Evolutionary conservation across 2,329 filamentous ascomycete species (phyloP).

Genomic region (Colletotrichum tamarilloi): DNA sequence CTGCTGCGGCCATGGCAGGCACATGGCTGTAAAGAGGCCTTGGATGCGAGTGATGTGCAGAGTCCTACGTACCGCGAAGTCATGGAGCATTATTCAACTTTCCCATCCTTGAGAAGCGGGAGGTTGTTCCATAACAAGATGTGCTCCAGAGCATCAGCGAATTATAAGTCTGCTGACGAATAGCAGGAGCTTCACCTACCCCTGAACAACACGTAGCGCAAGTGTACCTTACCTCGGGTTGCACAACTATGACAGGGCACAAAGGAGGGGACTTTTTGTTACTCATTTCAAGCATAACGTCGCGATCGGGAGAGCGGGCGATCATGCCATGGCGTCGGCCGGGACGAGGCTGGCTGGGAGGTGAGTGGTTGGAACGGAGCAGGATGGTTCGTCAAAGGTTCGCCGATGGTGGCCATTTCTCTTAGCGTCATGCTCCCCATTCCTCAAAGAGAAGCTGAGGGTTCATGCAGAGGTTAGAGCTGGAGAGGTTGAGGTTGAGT

Average conservation of each 20-base stretch:
- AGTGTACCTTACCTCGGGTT: neutral
- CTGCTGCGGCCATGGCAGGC: neutral
- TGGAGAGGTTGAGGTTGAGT: neutral
- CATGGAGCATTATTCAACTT: neutral
- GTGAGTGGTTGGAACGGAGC: neutral
- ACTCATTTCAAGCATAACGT: slow-evolving; percentile 7
- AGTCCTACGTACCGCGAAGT: neutral
- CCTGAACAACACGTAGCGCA: neutral
- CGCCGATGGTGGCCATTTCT: neutral
- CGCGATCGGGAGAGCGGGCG: neutral
- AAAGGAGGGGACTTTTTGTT: neutral
- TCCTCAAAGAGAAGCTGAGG: neutral
- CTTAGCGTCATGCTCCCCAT: neutral
- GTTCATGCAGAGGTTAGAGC: neutral
- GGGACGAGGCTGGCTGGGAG: neutral
- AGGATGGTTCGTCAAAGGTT: neutral
- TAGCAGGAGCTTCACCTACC: neutral
- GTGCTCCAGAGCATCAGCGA: neutral
- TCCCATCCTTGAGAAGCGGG: neutral
- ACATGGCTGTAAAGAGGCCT: neutral
- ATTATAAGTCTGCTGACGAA: neutral
- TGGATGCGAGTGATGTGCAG: neutral
- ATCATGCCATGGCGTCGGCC: neutral
- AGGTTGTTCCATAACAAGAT: neutral
- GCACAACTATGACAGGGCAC: neutral